These are phyloP conservation scores for Glarea lozoyensis DNA, from an alignment of 495 filamentous ascomycete species.

Conservation along the genomic window DNA sequence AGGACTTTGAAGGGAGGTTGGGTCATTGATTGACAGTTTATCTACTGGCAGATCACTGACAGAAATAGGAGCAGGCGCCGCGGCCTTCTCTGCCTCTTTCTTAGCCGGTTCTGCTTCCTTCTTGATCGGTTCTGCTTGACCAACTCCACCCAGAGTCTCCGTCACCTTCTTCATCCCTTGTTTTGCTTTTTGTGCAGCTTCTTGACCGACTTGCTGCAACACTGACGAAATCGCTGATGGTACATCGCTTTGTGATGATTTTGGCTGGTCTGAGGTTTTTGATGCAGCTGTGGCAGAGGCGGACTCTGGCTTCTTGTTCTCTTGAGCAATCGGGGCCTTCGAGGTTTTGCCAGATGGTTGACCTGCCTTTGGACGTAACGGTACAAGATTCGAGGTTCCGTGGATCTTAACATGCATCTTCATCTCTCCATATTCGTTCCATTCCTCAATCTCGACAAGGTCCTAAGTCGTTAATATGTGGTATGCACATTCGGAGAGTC, in stretches of 20 bases:
- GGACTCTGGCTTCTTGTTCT: slow-evolving; percentile 11
- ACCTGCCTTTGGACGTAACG: slow-evolving; percentile 22
- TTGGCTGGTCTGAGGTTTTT: slow-evolving; percentile 14
- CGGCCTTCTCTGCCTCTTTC: slow-evolving; percentile 15
- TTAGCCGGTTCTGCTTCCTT: slow-evolving; percentile 12
- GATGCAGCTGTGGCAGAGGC: slow-evolving; percentile 14
- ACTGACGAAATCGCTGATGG: slow-evolving; percentile 36
- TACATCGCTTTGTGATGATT: background rate
- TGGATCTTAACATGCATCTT: slow-evolving; percentile 66
- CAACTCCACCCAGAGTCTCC: slow-evolving; percentile 14
- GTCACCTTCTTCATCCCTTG: slow-evolving; percentile 26
- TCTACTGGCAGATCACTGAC: slow-evolving; percentile 3
- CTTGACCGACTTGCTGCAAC: slow-evolving; percentile 55
- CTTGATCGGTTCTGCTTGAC: slow-evolving; percentile 10
- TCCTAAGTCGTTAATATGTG: slow-evolving; percentile 46
- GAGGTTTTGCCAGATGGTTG: slow-evolving; percentile 20
- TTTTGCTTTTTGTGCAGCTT: slow-evolving; percentile 59
- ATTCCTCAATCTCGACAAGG: slow-evolving; percentile 89
- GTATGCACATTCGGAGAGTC: background rate
- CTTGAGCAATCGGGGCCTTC: slow-evolving; percentile 3
- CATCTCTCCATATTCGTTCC: slow-evolving; percentile 97
- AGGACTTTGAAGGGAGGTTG: slow-evolving; percentile 25
- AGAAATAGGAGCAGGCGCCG: slow-evolving; percentile 8
- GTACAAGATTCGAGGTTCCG: slow-evolving; percentile 27
- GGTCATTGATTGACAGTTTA: background rate